Base-by-base conservation (phyloP, 1,284 basidiomycete genomes). In the Puccinia hordei region DNA sequence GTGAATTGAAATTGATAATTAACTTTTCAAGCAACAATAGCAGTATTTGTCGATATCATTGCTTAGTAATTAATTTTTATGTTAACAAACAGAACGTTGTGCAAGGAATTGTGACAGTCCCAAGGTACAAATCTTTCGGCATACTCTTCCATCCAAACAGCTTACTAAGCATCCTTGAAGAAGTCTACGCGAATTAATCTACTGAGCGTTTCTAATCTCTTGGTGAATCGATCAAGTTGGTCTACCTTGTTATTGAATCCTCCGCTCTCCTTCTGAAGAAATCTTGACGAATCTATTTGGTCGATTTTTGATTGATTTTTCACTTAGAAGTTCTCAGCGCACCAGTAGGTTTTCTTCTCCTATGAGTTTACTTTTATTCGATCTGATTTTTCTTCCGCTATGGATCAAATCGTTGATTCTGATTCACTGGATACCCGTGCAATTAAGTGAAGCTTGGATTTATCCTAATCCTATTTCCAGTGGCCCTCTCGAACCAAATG, bases 391-490 rank as follows among this genome's bases (percentile, higher is more conserved):
- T 19, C 8, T 41, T 63, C 35, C 35, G 35, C 35, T 15, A 38
- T 63, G 61, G 41, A 38, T 38, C 61, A 30, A 63, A 12, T 63
- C 19, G 27, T 35, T 17, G 2, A 35, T 27, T 61, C 6, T 13
- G 19, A 59, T 33, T 59, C 12, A 59, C 33, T 17, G 15, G 27
- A 33, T 33, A 35, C 33, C 2, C 33, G 33, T 38, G 0, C 30
- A 41, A 63, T 38, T 2, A 33, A 69, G 66, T 69, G 66, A 46
- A 51, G 66, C 15, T 49, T 69, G 41, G 24, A 6, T 51, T 69
- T 41, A 46, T 69, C 13, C 44, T 69, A 5, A 17, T 69, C 44
- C 46, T 69, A 27, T 69, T 69, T 46, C 66, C 66, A 30, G 27
- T 49, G 19, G 35, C 33, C 15, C 46, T 69, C 49, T 69, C 66